Conservation (phyloP, 208 protist species). For the Acanthamoeba sp. region DNA sequence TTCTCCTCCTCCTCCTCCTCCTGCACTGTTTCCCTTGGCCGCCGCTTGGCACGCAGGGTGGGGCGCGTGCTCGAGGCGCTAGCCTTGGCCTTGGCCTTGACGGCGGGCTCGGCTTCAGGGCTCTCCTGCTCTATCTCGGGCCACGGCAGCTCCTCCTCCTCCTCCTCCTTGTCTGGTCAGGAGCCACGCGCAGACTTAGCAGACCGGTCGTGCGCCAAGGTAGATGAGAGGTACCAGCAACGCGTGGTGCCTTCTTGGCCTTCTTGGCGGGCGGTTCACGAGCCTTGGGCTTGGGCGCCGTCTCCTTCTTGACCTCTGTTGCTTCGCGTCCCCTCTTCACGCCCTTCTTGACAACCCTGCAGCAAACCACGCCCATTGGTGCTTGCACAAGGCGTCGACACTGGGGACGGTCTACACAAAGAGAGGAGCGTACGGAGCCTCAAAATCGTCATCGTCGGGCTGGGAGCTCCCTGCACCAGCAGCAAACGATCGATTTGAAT, state of each 20-base stretch:
- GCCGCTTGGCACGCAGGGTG: not conserved
- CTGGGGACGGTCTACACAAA: not conserved
- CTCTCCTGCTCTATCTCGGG: not conserved
- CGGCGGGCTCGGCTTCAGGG: not conserved
- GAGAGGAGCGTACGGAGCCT: not conserved
- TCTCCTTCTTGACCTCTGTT: not conserved
- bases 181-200: not conserved
- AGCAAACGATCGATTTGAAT: no score
- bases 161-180: not conserved
- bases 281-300: not conserved
- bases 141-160: conserved; percentile 33
- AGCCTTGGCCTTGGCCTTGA: not conserved
- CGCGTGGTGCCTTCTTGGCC: not conserved
- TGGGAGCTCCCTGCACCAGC: not conserved
- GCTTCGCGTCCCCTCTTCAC: not conserved
- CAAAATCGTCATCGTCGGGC: conserved; percentile 31
- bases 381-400: no score
- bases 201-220: no score
- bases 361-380: not conserved
- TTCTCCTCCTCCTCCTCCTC: not conserved
- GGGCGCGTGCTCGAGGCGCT: not conserved
- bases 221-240: not conserved
- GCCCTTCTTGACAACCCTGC: not conserved
- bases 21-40: not conserved
- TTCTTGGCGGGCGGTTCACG: not conserved